Percentiles rank a stretch among this genome's conserved stretches.
Conservation (phyloP, 1,284 basidiomycete genomes). For the Puccinia coronata region DNA sequence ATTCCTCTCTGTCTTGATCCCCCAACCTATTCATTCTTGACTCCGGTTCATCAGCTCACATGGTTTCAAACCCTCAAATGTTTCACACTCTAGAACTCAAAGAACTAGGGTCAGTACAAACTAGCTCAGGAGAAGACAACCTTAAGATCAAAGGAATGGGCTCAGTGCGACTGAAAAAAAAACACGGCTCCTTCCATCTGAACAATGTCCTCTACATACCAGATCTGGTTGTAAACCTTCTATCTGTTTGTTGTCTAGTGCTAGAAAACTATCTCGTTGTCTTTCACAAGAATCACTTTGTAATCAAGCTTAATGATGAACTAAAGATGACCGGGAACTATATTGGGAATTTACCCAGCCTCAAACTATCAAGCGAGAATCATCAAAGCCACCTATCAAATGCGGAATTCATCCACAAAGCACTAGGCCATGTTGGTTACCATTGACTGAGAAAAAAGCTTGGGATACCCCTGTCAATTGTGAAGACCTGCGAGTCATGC, state of each 20-base stretch:
- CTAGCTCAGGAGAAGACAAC: background rate
- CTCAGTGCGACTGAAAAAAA: background rate
- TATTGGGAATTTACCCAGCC: background rate
- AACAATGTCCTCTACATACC: too few species aligned
- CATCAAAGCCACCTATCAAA: background rate
- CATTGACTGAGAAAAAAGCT: background rate
- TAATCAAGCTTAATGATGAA: background rate
- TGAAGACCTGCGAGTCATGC: background rate
- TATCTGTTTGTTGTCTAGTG: constrained; percentile 3
- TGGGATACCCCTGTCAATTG: background rate
- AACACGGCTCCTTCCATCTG: background rate
- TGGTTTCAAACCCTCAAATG: background rate
- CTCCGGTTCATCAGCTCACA: constrained; percentile 6
- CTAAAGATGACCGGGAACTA: background rate
- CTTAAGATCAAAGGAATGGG: background rate
- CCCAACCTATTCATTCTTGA: background rate
- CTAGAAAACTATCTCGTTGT: background rate
- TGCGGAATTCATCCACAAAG: background rate
- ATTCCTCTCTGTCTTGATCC: background rate
- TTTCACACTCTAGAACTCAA: background rate
- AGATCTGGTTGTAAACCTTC: constrained; percentile 6
- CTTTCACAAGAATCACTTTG: background rate
- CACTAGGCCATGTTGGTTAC: background rate
- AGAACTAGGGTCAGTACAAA: background rate
- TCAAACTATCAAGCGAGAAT: background rate